Conservation (phyloP, 2,329 filamentous ascomycete species). For the Dothidotthia symphoricarpi region DNA sequence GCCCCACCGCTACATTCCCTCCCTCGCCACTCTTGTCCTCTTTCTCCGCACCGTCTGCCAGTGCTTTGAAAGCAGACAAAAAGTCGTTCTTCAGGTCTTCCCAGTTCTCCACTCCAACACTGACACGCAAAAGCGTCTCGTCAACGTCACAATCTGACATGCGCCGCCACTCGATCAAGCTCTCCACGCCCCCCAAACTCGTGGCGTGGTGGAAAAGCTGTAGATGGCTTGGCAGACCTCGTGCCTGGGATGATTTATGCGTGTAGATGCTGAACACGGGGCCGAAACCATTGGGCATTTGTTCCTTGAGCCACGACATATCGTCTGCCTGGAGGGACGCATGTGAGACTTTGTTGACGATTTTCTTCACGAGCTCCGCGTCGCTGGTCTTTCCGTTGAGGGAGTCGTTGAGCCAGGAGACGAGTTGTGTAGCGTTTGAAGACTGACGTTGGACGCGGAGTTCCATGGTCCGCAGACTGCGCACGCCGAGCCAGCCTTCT, state of each 20-base stretch:
- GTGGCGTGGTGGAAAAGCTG: constrained; percentile 91
- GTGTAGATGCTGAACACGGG: constrained; percentile 80
- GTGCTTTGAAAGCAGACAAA: constrained; percentile 25
- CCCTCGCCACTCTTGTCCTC: background rate
- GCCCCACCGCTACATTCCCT: constrained; percentile 23
- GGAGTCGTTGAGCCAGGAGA: constrained; percentile 65
- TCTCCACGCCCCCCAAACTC: constrained; percentile 89
- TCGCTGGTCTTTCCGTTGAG: constrained; percentile 44
- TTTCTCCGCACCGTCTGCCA: constrained; percentile 9
- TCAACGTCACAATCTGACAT: constrained; percentile 80
- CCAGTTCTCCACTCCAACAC: constrained; percentile 81
- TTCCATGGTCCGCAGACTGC: constrained; percentile 82
- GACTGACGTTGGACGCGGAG: constrained; percentile 77
- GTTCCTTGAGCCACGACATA: constrained; percentile 67
- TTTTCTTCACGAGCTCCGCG: constrained; percentile 48
- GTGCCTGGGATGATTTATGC: constrained; percentile 61
- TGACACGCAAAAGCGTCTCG: constrained; percentile 71
- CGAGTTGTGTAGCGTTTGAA: constrained; percentile 65
- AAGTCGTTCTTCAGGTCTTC: constrained; percentile 81
- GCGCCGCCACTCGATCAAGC: constrained; percentile 90
- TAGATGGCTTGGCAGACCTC: constrained; percentile 72
- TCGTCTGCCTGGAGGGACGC: constrained; percentile 73
- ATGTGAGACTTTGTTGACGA: constrained; percentile 66
- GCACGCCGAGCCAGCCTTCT: constrained; percentile 87
- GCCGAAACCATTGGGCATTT: constrained; percentile 90